A percentile compares a stretch with the other conserved stretches of the same genome.
Evolutionary conservation across 2,329 filamentous ascomycete genomes (phyloP).

Genomic region (Xylariaceae sp.): DNA sequence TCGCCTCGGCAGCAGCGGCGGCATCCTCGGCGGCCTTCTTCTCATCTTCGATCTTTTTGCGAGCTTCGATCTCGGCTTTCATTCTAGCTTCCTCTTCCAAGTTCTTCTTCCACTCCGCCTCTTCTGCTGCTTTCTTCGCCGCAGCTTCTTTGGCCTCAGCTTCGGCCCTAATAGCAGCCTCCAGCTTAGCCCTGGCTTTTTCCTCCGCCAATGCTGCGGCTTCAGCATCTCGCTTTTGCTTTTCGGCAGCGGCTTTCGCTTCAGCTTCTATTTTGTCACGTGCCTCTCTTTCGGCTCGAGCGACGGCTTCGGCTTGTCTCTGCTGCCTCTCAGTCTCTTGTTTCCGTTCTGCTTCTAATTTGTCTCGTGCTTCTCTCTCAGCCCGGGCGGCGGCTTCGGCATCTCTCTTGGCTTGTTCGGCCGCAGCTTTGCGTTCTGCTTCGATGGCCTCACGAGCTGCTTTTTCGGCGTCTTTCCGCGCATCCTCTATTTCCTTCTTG

Average conservation of each 20-base stretch:
- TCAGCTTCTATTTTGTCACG: slow-evolving; percentile 33
- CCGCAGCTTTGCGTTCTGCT: slow-evolving; percentile 35
- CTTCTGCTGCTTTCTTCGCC: slow-evolving; percentile 26
- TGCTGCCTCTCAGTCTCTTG: slow-evolving; percentile 37
- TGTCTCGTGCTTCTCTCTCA: slow-evolving; percentile 34
- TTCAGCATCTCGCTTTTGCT: slow-evolving; percentile 41
- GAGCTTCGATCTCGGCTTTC: slow-evolving; percentile 38
- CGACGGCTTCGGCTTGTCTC: slow-evolving; percentile 25
- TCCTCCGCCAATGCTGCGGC: slow-evolving; percentile 47
- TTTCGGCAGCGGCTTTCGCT: slow-evolving; percentile 40
- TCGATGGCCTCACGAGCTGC: slow-evolving; percentile 39
- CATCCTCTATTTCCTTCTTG: slow-evolving; percentile 43
- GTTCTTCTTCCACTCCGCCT: slow-evolving; percentile 23
- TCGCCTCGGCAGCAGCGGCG: slow-evolving; percentile 47
- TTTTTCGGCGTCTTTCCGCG: slow-evolving; percentile 43
- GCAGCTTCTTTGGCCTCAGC: slow-evolving; percentile 23
- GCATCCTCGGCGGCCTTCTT: slow-evolving; percentile 30
- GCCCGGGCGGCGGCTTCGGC: slow-evolving; percentile 29
- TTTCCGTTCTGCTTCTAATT: slow-evolving; percentile 31
- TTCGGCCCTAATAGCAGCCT: slow-evolving; percentile 36
- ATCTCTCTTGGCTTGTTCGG: slow-evolving; percentile 26
- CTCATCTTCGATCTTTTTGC: slow-evolving; percentile 39
- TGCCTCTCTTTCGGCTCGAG: slow-evolving; percentile 32
- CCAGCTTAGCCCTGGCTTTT: slow-evolving; percentile 38
- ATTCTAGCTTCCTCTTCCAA: slow-evolving; percentile 32